phyloP scores from a whole-genome alignment of 179 eudicot species.

The Kewa caespitosa region DNA sequence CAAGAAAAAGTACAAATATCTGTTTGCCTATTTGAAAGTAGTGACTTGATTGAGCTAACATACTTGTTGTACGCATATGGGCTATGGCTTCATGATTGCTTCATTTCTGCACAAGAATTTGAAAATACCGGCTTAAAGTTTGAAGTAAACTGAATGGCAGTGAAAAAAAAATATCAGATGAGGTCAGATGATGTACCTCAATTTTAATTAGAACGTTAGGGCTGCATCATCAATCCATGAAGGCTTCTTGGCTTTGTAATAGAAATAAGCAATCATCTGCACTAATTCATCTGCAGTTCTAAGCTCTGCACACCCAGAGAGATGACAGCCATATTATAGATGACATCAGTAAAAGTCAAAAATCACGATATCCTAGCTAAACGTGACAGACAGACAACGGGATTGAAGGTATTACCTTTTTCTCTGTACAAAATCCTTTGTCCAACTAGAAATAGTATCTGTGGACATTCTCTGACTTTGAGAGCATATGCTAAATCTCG shows the following conservation, averaged over 20 bases:
- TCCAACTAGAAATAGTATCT: constrained; percentile 44
- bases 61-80: background rate
- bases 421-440: constrained; percentile 61
- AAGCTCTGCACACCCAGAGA: constrained; percentile 39
- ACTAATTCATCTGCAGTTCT: constrained; percentile 87
- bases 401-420: constrained; percentile 42
- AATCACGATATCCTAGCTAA: background rate
- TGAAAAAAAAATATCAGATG: background rate
- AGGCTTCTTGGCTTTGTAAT: constrained; percentile 83
- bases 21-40: background rate
- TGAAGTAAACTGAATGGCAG: background rate
- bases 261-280: constrained; percentile 82
- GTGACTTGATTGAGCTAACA: background rate
- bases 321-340: constrained; percentile 6
- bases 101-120: background rate
- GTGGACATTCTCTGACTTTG: constrained; percentile 44
- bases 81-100: background rate
- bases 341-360: constrained; percentile 1
- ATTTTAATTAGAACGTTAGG: constrained; percentile 18
- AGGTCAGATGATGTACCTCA: constrained; percentile 15
- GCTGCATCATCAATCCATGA: constrained; percentile 58
- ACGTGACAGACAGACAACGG: background rate
- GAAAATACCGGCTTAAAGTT: background rate
- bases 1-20: background rate
- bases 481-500: constrained; percentile 65